Evolutionary conservation across 1,284 basidiomycete genomes (phyloP).

Genomic region (Marasmius fiardii): DNA sequence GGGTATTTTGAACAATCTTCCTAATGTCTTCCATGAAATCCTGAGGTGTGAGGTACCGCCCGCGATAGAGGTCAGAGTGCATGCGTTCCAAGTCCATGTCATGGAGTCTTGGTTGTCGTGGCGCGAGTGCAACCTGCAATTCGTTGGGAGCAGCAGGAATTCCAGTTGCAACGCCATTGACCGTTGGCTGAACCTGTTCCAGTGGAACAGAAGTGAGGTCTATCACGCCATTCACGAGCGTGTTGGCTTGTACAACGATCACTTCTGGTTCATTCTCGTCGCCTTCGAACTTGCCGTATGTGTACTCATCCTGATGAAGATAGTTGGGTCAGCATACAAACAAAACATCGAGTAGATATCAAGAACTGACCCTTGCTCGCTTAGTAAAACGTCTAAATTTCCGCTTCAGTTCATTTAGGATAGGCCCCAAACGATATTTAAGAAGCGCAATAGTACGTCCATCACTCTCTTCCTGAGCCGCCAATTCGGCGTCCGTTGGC

Average conservation of each 20-base stretch:
- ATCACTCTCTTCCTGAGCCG: conserved; percentile 82
- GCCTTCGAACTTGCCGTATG: conserved; percentile 40
- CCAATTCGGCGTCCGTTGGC: conserved; percentile 82
- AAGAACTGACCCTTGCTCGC: conserved; percentile 64
- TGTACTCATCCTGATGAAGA: conserved; percentile 65
- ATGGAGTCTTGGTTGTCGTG: conserved; percentile 40
- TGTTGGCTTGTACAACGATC: conserved; percentile 33
- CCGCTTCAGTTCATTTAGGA: conserved; percentile 86
- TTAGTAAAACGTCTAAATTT: conserved; percentile 93
- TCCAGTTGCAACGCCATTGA: conserved; percentile 2
- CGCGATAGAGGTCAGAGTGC: conserved; percentile 83
- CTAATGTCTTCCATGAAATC: conserved; percentile 87
- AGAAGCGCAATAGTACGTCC: conserved; percentile 77
- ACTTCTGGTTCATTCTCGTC: conserved; percentile 10
- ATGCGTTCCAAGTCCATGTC: conserved; percentile 92
- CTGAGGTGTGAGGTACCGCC: conserved; percentile 84
- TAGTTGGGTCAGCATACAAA: conserved; percentile 1
- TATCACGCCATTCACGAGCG: conserved; percentile 37
- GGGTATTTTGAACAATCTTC: conserved; percentile 89
- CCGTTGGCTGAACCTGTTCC: background rate
- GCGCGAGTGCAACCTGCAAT: background rate
- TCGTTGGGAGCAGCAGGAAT: background rate
- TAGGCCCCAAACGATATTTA: conserved; percentile 84
- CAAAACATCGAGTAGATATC: conserved; percentile 5
- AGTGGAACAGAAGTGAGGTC: conserved; percentile 39